A percentile compares a stretch with the other conserved stretches of the same genome.
Conservation (phyloP, 2,329 filamentous ascomycete species). For the Arthrobotrys sphaeroides region DNA sequence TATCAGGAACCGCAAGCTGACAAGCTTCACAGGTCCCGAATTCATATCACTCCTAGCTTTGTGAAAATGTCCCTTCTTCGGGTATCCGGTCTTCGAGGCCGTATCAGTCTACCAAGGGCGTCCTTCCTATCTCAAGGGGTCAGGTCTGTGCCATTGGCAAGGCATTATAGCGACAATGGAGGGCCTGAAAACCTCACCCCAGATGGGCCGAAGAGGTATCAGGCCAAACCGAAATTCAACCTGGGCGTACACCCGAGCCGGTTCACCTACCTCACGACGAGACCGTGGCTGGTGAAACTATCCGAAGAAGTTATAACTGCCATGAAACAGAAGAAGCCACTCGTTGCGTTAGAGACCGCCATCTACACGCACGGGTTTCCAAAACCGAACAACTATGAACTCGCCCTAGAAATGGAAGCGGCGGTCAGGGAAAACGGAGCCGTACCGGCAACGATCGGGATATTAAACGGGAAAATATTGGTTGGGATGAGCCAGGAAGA, state of each 20-base stretch:
- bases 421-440: constrained; percentile 82
- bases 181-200: not conserved
- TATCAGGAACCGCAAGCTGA: not conserved
- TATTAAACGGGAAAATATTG: constrained; percentile 81
- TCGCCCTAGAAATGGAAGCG: constrained; percentile 82
- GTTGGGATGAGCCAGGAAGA: constrained; percentile 80
- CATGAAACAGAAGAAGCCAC: constrained; percentile 75
- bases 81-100: constrained; percentile 25
- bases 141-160: not conserved
- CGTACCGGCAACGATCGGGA: constrained; percentile 88
- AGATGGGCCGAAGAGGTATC: not conserved
- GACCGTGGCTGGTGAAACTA: constrained; percentile 61
- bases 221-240: not conserved
- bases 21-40: too few relatives aligned
- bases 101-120: not conserved
- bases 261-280: not conserved
- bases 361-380: constrained; percentile 95
- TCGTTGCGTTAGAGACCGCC: constrained; percentile 92
- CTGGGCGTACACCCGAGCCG: not conserved
- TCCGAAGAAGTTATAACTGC: constrained; percentile 86
- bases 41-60: not conserved
- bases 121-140: not conserved
- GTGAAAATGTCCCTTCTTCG: constrained; percentile 41
- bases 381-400: constrained; percentile 75
- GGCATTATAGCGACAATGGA: constrained; percentile 1